These are phyloP conservation scores for Toxicodendron radicans DNA, from an alignment of 345 rosid species.

Conservation along the genomic window DNA sequence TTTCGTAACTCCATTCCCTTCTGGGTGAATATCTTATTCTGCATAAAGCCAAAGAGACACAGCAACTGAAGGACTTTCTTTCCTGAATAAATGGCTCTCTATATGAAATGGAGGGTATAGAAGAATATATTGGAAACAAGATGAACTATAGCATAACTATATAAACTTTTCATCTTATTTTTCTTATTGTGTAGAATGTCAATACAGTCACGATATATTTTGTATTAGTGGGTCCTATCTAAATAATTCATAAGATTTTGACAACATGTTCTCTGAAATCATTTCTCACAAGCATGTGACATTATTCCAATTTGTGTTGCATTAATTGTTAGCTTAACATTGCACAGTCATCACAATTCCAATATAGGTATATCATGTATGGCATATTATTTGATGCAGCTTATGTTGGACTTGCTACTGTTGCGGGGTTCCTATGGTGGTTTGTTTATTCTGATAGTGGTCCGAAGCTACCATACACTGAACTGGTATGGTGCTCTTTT, in stretches of 20 bases:
- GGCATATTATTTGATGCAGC: slow-evolving; percentile 50
- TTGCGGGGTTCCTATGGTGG: slow-evolving; percentile 99
- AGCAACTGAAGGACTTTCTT: not conserved
- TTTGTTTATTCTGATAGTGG: slow-evolving; percentile 80
- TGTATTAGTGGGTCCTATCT: not conserved
- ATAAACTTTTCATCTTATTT: not conserved
- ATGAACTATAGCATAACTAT: not conserved
- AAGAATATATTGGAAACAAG: not conserved
- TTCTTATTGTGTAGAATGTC: not conserved
- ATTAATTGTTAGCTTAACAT: not conserved
- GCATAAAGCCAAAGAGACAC: not conserved
- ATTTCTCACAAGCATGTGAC: not conserved
- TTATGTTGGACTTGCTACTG: slow-evolving; percentile 98
- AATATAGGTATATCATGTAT: not conserved
- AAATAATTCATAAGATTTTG: not conserved
- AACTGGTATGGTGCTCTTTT: slow-evolving; percentile 59
- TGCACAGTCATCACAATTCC: not conserved
- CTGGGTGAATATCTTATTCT: not conserved
- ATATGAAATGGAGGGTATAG: not conserved
- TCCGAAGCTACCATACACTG: slow-evolving; percentile 82
- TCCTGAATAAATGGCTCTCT: not conserved
- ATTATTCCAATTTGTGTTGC: not conserved
- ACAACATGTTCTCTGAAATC: not conserved
- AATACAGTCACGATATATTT: not conserved
- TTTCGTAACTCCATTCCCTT: not conserved